Evolutionary conservation across 2,329 filamentous ascomycete genomes (phyloP), one percentile per base, ranked within the genome.

Genomic region (Stenocarpella maydis): DNA sequence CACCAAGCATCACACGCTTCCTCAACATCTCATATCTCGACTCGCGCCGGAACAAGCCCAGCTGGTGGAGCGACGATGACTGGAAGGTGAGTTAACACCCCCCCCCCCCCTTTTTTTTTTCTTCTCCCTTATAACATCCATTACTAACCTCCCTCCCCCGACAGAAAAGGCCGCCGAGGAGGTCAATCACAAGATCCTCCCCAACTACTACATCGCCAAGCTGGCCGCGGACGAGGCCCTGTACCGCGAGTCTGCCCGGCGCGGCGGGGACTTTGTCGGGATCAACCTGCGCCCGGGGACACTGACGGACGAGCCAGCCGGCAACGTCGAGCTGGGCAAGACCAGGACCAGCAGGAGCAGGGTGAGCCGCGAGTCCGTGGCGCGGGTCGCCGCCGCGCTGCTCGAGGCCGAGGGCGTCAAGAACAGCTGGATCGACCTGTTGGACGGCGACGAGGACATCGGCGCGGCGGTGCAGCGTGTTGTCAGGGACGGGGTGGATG

Each of bases 21-120:
- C 82, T 92, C 60, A 84, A 92, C 73, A 82, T 92, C 65, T 91
- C 89, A 0, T 90, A 90, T 72, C 77, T 87, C 14, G 83, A 83
- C 69, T 86, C 87, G 21, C 85, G 90, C 28, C 82, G 84, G 31
- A 67, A 71, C 7, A 80, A 80, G 37, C 85, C 89, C 1, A 73
- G 83, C 0, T 91, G 88, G 88, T 90, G 86, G 86, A 77, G 81
- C 26, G 80, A 83, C 6, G 82, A 80, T 12, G 79, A 79, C 68
- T 89, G 85, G 85, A 77, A 67, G 58, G 58, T 63, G 28, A 63
- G 43, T 26, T 24, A 4, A 12, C 26, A 7, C 47, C 4, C 3
- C 9, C 12, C 5, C 26, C 2, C 4, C 19, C 19, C 9, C 28
- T n/a, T n/a, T n/a, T n/a, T n/a, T n/a, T n/a, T n/a, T n/a, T n/a